These are phyloP conservation scores for Brassica carinata DNA, from an alignment of 345 rosid species.

Conservation along the genomic window DNA sequence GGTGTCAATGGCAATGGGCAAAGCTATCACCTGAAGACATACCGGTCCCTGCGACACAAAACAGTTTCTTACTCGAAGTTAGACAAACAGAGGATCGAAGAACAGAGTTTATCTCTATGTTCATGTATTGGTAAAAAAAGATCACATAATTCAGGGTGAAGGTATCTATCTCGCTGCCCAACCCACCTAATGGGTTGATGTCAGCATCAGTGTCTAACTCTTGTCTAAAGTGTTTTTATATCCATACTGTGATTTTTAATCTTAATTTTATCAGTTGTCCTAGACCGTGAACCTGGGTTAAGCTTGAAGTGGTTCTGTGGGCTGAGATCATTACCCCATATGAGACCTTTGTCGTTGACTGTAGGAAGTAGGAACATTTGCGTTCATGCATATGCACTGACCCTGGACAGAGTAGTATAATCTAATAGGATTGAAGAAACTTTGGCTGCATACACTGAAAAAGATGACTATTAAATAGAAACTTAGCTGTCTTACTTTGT, in stretches of 20 bases:
- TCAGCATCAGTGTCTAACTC: background rate
- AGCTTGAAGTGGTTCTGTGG: background rate
- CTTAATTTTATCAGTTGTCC: background rate
- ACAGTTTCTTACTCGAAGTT: no score
- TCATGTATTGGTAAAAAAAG: background rate
- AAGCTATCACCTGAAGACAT: conserved; percentile 52
- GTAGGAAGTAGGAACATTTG: background rate
- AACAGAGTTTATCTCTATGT: background rate
- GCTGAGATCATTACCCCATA: background rate
- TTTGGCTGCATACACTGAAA: background rate
- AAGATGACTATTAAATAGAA: background rate
- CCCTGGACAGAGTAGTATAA: background rate
- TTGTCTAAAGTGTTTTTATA: background rate
- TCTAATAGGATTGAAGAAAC: background rate
- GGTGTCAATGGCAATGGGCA: no score
- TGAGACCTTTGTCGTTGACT: background rate
- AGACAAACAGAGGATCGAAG: background rate
- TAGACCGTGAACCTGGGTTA: background rate
- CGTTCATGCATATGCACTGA: background rate
- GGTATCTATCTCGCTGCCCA: conserved; percentile 82
- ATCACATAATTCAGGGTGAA: conserved; percentile 26
- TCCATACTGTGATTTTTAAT: background rate
- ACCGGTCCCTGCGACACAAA: conserved; percentile 62
- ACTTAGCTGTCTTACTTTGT: background rate
- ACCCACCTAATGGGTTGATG: conserved; percentile 50